phyloP scores from a whole-genome alignment of 306 rosid species.

The Cicer yamashitae region DNA sequence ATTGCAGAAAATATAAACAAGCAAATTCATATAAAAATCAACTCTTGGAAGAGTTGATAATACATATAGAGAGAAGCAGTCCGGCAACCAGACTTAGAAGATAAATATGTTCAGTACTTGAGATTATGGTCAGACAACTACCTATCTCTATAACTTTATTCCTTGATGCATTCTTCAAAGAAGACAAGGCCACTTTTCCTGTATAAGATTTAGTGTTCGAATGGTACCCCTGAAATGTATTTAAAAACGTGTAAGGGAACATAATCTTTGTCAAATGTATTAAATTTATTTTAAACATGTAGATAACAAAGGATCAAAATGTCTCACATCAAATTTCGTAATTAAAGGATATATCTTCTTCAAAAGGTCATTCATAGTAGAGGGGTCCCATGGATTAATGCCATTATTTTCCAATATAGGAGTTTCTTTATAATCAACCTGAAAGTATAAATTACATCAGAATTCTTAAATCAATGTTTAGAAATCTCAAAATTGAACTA shows the following conservation, averaged over 20 bases:
- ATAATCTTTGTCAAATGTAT: slow-evolving; percentile 30
- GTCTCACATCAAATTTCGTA: slow-evolving; percentile 64
- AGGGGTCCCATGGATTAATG: slow-evolving; percentile 85
- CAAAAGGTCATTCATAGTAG: slow-evolving; percentile 57
- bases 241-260: slow-evolving; percentile 28
- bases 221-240: slow-evolving; percentile 72
- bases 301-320: slow-evolving; percentile 36
- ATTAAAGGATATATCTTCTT: slow-evolving; percentile 61
- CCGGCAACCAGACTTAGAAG: slow-evolving; percentile 12
- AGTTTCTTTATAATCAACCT: slow-evolving; percentile 55
- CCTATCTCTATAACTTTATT: slow-evolving; percentile 85
- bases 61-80: slow-evolving; percentile 33
- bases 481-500: slow-evolving; percentile 37
- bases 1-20: slow-evolving; percentile 23
- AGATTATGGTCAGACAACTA: slow-evolving; percentile 40
- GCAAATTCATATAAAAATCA: slow-evolving; percentile 30
- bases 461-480: slow-evolving; percentile 27
- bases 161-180: slow-evolving; percentile 77
- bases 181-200: slow-evolving; percentile 70
- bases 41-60: slow-evolving; percentile 28
- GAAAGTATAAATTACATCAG: slow-evolving; percentile 47
- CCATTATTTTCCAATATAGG: slow-evolving; percentile 37
- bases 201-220: slow-evolving; percentile 67
- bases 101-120: slow-evolving; percentile 28
- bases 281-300: slow-evolving; percentile 10